Base-by-base conservation (phyloP, 371 early-diverging fungal species). In the Apophysomyces ossiformis region DNA sequence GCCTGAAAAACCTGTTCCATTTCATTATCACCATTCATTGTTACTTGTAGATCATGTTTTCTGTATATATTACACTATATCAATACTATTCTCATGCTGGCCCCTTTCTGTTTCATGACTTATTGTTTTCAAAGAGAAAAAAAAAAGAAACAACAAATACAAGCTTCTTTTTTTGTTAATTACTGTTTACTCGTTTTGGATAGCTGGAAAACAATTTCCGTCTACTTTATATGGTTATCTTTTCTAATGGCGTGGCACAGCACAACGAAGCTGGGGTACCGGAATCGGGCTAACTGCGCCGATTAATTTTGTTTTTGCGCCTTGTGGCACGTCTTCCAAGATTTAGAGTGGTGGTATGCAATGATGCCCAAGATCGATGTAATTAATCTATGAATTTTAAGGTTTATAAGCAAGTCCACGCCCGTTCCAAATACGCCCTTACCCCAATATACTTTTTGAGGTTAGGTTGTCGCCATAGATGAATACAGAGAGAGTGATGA, bases 311-410 rank as follows among this genome's bases (percentile, higher is more conserved):
- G 66, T n/a, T 26, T 43, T 18, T 68, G 74, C 37, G 75, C 74
- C 13, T 62, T 9, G 18, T 63, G 37, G 12, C 73, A 62, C 5
- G 65, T 39, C 57, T 73, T 82, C 11, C 75, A 76, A 39, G 84
- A 59, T 61, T 82, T 85, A 69, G 82, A 78, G 57, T 84, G 86
- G 50, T 87, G 85, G 69, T 87, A 84, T 6, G 75, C 69, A 63
- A 85, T 74, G 41, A 87, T 87, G 44, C 87, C 87, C 61, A 79
- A 61, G 56, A 87, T 85, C 0, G 87, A 85, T 21, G 85, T 81
- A 50, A 81, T 58, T 45, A 87, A 58, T 7, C 85, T 87, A 76
- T 1, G 47, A 4, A 62, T 43, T 16, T 47, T n/a, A 18, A n/a
- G n/a, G 21, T 16, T 18, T n/a, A 44, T 3, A 37, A 37, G 18